Percentiles rank a stretch among this genome's conserved stretches.
Conservation (phyloP, 2,329 filamentous ascomycete genomes). For the Fusarium longipes region DNA sequence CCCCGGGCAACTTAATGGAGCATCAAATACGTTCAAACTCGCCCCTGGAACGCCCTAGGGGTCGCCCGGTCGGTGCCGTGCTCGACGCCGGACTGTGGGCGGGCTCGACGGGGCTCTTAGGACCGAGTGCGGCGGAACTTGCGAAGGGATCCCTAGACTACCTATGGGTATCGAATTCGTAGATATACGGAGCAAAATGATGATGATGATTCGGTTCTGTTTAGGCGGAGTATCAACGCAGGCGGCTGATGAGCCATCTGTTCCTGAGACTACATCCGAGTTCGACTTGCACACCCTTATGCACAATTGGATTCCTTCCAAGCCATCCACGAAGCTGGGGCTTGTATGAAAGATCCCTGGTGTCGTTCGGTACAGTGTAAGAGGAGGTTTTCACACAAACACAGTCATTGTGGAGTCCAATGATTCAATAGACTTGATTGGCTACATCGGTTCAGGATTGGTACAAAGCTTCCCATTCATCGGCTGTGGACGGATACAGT, state of each 20-base stretch:
- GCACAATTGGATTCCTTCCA: constrained; percentile 21
- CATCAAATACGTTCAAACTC: constrained; percentile 25
- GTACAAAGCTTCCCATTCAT: constrained; percentile 27
- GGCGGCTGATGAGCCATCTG: constrained; percentile 9
- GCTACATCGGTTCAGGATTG: constrained; percentile 11
- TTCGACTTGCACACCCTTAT: constrained; percentile 23
- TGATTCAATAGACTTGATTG: constrained; percentile 24
- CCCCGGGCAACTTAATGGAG: constrained; percentile 25
- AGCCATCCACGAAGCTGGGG: constrained; percentile 24
- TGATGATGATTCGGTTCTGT: neutral
- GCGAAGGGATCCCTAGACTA: constrained; percentile 25
- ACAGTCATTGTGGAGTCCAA: constrained; percentile 20
- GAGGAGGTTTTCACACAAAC: constrained; percentile 27
- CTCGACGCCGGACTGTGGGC: constrained; percentile 4
- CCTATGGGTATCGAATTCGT: constrained; percentile 8
- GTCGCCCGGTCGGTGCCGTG: constrained; percentile 29
- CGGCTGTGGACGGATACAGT: constrained; percentile 18
- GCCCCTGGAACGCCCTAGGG: constrained; percentile 34
- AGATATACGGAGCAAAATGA: constrained; percentile 7
- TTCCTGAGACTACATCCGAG: constrained; percentile 10
- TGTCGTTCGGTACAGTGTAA: constrained; percentile 28
- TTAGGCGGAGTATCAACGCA: neutral
- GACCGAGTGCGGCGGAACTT: constrained; percentile 14
- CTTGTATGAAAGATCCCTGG: constrained; percentile 32
- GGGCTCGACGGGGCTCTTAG: constrained; percentile 19